These are phyloP conservation scores for Thelonectria olida DNA, from an alignment of 2,329 filamentous ascomycete genomes.

Conservation along the genomic window DNA sequence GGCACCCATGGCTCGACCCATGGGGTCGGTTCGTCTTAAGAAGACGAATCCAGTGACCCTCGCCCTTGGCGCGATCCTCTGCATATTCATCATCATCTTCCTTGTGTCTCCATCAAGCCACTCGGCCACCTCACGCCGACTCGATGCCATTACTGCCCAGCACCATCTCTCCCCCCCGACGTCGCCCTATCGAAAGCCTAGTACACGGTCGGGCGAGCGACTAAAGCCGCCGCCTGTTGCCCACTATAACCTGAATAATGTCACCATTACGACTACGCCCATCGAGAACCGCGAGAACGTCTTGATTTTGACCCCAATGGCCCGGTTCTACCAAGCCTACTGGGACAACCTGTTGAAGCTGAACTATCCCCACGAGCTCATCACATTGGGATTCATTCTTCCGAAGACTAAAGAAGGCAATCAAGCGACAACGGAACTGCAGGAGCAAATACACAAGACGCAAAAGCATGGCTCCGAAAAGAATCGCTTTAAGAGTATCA, in stretches of 20 bases:
- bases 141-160: constrained; percentile 55
- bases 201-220: constrained; percentile 42
- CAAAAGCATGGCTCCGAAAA: constrained; percentile 80
- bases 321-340: constrained; percentile 92
- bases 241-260: constrained; percentile 94
- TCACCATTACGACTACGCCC: constrained; percentile 83
- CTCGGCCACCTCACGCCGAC: constrained; percentile 56
- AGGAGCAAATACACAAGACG: constrained; percentile 85
- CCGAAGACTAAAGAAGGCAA: constrained; percentile 95
- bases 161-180: constrained; percentile 56
- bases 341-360: constrained; percentile 92
- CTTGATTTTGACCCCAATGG: constrained; percentile 91
- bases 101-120: constrained; percentile 64
- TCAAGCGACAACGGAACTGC: constrained; percentile 81
- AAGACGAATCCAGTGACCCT: constrained; percentile 82
- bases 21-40: constrained; percentile 77
- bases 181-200: constrained; percentile 54
- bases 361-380: constrained; percentile 90
- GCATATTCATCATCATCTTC: constrained; percentile 76
- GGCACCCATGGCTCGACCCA: constrained; percentile 62
- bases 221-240: constrained; percentile 79
- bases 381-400: constrained; percentile 94
- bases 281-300: constrained; percentile 84
- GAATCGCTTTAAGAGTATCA: constrained; percentile 89
- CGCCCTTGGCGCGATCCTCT: constrained; percentile 74